Evolutionary conservation across 495 filamentous ascomycete genomes (phyloP).

Genomic region (Aspergillus egyptiacus): DNA sequence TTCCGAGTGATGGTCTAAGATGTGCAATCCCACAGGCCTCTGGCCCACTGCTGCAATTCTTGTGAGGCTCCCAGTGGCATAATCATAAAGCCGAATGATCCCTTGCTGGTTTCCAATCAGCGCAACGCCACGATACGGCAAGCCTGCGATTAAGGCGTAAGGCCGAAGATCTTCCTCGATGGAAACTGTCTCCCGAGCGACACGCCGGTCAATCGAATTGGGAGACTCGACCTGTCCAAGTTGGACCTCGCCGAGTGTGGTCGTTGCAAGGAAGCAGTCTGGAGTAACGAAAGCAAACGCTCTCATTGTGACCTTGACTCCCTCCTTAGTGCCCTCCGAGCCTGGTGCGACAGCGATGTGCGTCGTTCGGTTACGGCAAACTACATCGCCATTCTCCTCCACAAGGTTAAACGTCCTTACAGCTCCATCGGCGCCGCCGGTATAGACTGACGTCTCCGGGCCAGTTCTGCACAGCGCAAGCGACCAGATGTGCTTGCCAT

Average conservation of each 20-base stretch:
- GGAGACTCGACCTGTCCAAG: constrained; percentile 31
- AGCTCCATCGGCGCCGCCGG: constrained; percentile 79
- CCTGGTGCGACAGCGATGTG: constrained; percentile 2
- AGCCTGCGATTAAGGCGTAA: constrained; percentile 25
- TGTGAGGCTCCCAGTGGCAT: constrained; percentile 25
- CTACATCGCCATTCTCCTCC: constrained; percentile 7
- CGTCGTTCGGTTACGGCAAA: constrained; percentile 14
- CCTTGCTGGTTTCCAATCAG: constrained; percentile 32
- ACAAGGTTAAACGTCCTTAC: constrained; percentile 33
- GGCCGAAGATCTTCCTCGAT: constrained; percentile 28
- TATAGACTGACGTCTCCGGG: constrained; percentile 49
- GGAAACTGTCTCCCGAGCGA: constrained; percentile 30
- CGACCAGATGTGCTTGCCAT: constrained; percentile 91
- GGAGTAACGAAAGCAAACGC: constrained; percentile 60
- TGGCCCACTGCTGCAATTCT: constrained; percentile 20
- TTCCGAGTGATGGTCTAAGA: constrained; percentile 18
- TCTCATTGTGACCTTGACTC: constrained; percentile 30
- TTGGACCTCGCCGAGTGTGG: constrained; percentile 55
- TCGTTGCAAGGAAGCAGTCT: constrained; percentile 51
- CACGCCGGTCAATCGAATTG: constrained; percentile 4
- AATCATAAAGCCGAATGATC: constrained; percentile 31
- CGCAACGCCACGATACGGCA: constrained; percentile 29
- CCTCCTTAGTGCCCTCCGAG: constrained; percentile 1
- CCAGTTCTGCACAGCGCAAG: constrained; percentile 39
- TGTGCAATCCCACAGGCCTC: constrained; percentile 24